Base-by-base conservation (phyloP, 2,329 filamentous ascomycete genomes). In the Fusarium illudens region DNA sequence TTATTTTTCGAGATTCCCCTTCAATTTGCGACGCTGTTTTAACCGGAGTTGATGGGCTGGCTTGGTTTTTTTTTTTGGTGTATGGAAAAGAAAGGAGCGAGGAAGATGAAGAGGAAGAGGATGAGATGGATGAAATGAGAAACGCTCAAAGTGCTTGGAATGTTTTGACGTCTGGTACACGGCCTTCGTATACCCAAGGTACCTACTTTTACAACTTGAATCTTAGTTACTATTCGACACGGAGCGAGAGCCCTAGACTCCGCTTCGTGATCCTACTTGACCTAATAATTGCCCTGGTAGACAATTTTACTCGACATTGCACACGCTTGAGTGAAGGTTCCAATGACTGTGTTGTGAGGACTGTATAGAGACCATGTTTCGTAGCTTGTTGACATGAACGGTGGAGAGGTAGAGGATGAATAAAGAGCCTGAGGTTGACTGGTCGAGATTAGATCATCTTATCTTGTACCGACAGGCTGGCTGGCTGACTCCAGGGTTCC, bases 261-360 rank as follows among this genome's bases (percentile, higher is more conserved):
- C 58, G 60, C 52, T 55, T 67, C 58, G 63, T 60, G 63, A 56
- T 42, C 70, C 64, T 72, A 70, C 56, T 66, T 62, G 53, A 55
- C 65, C 58, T 73, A 71, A 68, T 77, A 75, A 74, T 76, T 75
- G 76, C 71, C 68, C 74, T 71, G 68, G 72, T 75, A 75, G 72
- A 74, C 73, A 76, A 74, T 75, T 73, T 72, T 75, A 75, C 70
- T 75, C 69, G 64, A 73, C 70, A 74, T 77, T 76, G 73, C 70
- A 75, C 67, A 67, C 59, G 36, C 32, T 20, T 42, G 27, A 22
- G n/a, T 37, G 20, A 5, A 8, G n/a, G 29, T 37, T 17, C 11
- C 6, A 4, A 6, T 13, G 6, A 6, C 11, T 30, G n/a, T 48
- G 11, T 32, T 30, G 27, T 34, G 29, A 34, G 17, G 27, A 20